These are phyloP conservation scores for Zopfochytrium polystomum DNA, from an alignment of 371 early-diverging fungal species.

Conservation along the genomic window DNA sequence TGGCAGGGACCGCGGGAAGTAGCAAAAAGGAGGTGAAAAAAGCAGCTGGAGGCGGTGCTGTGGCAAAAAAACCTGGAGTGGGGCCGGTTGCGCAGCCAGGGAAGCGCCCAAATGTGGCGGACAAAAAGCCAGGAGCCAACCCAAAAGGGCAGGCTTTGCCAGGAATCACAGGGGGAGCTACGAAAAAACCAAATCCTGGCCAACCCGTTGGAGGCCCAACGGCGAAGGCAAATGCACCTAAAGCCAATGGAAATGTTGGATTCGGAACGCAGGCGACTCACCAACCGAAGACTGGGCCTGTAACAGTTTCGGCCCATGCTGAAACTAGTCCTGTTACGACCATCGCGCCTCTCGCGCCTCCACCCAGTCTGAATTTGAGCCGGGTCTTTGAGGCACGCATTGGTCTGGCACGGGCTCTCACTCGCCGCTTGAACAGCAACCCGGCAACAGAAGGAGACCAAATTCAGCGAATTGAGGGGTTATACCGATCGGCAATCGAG, in stretches of 20 bases:
- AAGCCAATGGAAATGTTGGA: constrained; percentile 7
- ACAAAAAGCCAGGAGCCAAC: no score
- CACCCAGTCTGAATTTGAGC: not conserved
- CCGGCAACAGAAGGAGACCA: constrained; percentile 2
- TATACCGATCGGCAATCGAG: constrained; percentile 23
- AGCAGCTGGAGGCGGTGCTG: not conserved
- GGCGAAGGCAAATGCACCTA: not conserved
- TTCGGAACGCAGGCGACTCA: not conserved
- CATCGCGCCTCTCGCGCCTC: not conserved
- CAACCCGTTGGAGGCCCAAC: no score
- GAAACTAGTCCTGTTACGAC: constrained; percentile 2
- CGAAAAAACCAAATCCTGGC: no score
- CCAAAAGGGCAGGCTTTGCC: no score
- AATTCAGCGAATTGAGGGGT: not conserved
- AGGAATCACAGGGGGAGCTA: no score
- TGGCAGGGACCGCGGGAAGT: not conserved
- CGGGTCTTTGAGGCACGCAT: constrained; percentile 19
- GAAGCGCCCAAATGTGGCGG: no score
- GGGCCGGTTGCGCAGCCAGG: no score
- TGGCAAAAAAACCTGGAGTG: constrained; percentile 10
- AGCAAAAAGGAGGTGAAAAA: not conserved
- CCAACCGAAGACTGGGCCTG: not conserved
- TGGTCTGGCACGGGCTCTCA: constrained; percentile 27
- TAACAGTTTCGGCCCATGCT: constrained; percentile 18
- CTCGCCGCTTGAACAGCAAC: constrained; percentile 12